phyloP scores from a whole-genome alignment of 441 rosid genomes.

The Populus hybrid region DNA sequence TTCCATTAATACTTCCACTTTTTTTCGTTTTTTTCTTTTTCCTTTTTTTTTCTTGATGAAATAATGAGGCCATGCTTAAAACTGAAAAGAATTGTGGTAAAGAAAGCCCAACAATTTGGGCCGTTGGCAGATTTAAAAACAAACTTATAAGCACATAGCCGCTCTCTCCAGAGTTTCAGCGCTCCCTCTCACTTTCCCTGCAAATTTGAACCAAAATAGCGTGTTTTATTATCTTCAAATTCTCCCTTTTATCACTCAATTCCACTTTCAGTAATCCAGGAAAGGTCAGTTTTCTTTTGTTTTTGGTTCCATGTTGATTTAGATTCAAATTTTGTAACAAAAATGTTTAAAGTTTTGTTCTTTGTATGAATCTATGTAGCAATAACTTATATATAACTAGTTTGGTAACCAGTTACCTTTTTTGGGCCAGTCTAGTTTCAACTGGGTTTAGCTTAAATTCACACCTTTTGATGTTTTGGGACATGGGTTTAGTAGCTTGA shows the following conservation, averaged over 20 bases:
- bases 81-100: neutral
- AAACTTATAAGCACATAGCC: neutral
- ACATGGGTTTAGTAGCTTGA: no score
- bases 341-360: no score
- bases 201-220: neutral
- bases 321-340: no score
- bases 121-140: neutral
- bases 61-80: neutral
- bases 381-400: neutral
- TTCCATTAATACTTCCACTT: neutral
- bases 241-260: neutral
- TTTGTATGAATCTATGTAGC: no score
- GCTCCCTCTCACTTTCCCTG: neutral
- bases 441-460: no score
- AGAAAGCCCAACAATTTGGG: neutral
- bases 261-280: neutral
- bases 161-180: neutral
- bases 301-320: no score
- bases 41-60: neutral
- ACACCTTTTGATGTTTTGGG: no score
- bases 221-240: neutral
- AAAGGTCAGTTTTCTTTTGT: neutral
- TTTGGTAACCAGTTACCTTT: no score
- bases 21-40: no score
- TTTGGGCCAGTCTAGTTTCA: no score